Percentiles rank a stretch among this genome's conserved stretches.
Conservation (phyloP, 768 basidiomycete genomes). For the Tylopilus vinaceipallidus region DNA sequence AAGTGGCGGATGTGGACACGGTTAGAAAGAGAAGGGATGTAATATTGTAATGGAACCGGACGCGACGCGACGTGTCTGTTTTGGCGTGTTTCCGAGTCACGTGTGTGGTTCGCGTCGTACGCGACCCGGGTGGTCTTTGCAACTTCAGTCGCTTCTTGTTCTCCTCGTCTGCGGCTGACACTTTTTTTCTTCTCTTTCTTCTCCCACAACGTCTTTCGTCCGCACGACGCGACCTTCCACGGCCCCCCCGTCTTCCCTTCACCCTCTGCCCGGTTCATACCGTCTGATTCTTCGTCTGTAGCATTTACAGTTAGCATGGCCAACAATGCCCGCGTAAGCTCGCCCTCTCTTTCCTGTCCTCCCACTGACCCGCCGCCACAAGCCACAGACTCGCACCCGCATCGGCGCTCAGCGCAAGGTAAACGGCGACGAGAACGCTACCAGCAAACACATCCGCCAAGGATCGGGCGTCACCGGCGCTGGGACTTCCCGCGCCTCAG, state of each 20-base stretch:
- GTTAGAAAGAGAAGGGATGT: neutral
- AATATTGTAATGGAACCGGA: too few species aligned
- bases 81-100: slow-evolving; percentile 35
- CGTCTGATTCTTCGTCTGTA: slow-evolving; percentile 20
- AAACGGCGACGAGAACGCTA: slow-evolving; percentile 79
- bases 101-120: slow-evolving; percentile 39
- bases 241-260: slow-evolving; percentile 22
- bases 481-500: slow-evolving; percentile 50
- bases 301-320: slow-evolving; percentile 46
- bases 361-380: slow-evolving; percentile 12
- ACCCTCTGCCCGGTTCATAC: slow-evolving; percentile 7
- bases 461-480: slow-evolving; percentile 45
- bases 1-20: slow-evolving; percentile 40
- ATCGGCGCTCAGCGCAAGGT: slow-evolving; percentile 59
- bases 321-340: slow-evolving; percentile 57
- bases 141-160: slow-evolving; percentile 21
- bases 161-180: slow-evolving; percentile 36
- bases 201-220: slow-evolving; percentile 28
- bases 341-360: neutral
- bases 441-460: slow-evolving; percentile 64
- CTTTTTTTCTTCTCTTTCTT: slow-evolving; percentile 27
- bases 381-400: slow-evolving; percentile 70
- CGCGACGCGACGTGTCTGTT: slow-evolving; percentile 37
- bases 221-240: slow-evolving; percentile 17
- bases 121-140: slow-evolving; percentile 31